Conservation (phyloP, 116 monocot genomes). For the Dioscorea cayenensis region DNA sequence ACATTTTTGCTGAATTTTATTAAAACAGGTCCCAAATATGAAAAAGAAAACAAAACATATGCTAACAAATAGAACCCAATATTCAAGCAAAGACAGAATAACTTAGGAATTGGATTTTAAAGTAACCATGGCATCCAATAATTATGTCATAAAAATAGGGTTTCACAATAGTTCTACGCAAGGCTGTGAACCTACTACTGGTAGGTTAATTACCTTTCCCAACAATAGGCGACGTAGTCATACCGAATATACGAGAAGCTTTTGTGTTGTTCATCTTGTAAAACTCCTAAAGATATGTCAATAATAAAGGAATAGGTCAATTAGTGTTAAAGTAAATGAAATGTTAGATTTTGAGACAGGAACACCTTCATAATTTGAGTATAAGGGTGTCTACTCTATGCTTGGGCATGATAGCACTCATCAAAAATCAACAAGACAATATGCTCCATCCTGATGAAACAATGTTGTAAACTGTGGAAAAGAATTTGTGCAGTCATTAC, state of each 20-base stretch:
- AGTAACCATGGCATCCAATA: background rate
- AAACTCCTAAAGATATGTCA: constrained; percentile 55
- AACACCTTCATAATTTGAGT: constrained; percentile 95
- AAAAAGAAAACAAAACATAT: too few relatives aligned
- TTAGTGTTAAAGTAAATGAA: background rate
- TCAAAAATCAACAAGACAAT: constrained; percentile 90
- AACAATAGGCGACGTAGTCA: constrained; percentile 96
- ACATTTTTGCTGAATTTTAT: too few relatives aligned
- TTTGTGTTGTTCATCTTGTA: constrained; percentile 33
- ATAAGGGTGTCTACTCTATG: constrained; percentile 80
- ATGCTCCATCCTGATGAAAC: constrained; percentile 73
- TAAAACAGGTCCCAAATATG: too few relatives aligned
- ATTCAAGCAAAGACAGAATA: too few relatives aligned
- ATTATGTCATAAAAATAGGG: background rate
- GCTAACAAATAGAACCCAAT: too few relatives aligned
- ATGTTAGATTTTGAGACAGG: background rate
- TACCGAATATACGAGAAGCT: constrained; percentile 83
- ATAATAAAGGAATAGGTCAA: background rate
- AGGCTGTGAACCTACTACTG: background rate
- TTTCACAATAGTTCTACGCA: background rate
- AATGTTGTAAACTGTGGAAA: constrained; percentile 71
- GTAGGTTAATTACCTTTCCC: constrained; percentile 61
- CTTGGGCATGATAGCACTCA: constrained; percentile 97
- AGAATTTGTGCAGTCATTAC: constrained; percentile 96
- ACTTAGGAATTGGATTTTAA: too few relatives aligned